Evolutionary conservation across 495 filamentous ascomycete genomes (phyloP).

Genomic region (Massariosphaeria phaeospora): DNA sequence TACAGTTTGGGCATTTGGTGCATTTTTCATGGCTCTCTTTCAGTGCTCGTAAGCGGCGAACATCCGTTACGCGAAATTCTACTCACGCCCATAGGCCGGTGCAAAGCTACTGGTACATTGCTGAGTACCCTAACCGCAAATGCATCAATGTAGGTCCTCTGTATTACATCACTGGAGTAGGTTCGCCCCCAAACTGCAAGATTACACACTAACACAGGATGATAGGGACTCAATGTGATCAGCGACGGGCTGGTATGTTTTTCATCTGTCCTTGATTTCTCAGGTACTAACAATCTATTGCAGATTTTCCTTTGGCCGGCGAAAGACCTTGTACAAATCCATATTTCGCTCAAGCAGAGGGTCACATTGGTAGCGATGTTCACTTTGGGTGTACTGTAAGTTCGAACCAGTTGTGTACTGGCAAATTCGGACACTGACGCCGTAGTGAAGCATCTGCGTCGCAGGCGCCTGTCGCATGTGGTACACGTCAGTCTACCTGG

Average conservation of each 20-base stretch:
- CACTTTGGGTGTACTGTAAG: conserved; percentile 13
- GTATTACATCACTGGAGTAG: conserved; percentile 1
- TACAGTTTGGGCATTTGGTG: background rate
- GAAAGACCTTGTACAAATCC: conserved; percentile 6
- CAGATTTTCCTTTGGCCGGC: conserved; percentile 22
- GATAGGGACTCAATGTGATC: conserved; percentile 7
- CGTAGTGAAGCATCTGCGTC: conserved; percentile 8
- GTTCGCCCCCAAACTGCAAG: too few relatives aligned
- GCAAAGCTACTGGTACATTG: conserved; percentile 7
- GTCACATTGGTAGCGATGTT: conserved; percentile 18
- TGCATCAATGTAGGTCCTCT: conserved; percentile 7
- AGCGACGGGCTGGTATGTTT: conserved; percentile 17
- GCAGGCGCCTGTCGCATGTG: conserved; percentile 18
- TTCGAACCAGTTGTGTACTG: background rate
- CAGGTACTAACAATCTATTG: background rate
- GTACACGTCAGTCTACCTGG: conserved; percentile 8
- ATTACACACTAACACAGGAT: too few relatives aligned
- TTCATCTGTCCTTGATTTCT: background rate
- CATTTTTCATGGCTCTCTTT: conserved; percentile 11
- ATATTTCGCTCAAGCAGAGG: conserved; percentile 11
- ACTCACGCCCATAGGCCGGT: conserved; percentile 5
- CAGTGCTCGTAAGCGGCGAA: conserved; percentile 12
- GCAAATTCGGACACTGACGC: background rate
- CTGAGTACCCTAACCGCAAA: conserved; percentile 5
- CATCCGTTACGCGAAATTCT: too few relatives aligned